phyloP scores from a whole-genome alignment of 2,329 filamentous ascomycete genomes.

The Didymella glomerata region DNA sequence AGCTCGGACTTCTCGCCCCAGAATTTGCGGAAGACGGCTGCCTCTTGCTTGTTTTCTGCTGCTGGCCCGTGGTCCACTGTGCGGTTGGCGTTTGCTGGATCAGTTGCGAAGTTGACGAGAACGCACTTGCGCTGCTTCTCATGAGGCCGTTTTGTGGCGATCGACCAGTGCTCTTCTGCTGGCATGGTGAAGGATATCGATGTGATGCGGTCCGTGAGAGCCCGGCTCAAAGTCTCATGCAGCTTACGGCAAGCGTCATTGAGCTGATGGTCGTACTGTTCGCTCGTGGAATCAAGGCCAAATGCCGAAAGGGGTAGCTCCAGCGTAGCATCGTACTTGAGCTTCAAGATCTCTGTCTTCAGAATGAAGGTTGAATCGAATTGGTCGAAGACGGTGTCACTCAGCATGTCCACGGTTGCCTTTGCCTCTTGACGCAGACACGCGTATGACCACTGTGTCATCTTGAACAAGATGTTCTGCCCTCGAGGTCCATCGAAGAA shows the following conservation, averaged over 20 bases:
- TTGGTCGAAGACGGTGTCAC: slow-evolving; percentile 76
- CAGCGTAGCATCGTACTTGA: slow-evolving; percentile 65
- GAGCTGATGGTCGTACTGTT: slow-evolving; percentile 37
- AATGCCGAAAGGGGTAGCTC: slow-evolving; percentile 50
- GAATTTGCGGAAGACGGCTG: slow-evolving; percentile 83
- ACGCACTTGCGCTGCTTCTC: slow-evolving; percentile 54
- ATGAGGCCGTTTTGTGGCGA: slow-evolving; percentile 39
- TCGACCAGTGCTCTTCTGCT: slow-evolving; percentile 46
- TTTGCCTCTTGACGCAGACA: slow-evolving; percentile 77
- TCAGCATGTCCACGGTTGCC: slow-evolving; percentile 76
- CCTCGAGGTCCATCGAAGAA: slow-evolving; percentile 79
- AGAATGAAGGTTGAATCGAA: slow-evolving; percentile 86
- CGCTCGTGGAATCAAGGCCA: slow-evolving; percentile 32
- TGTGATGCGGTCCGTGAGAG: slow-evolving; percentile 77
- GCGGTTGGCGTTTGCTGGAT: slow-evolving; percentile 75
- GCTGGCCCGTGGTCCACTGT: slow-evolving; percentile 87
- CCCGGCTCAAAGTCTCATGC: slow-evolving; percentile 71
- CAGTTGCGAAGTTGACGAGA: slow-evolving; percentile 73
- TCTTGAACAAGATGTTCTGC: slow-evolving; percentile 88
- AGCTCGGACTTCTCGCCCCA: slow-evolving; percentile 96
- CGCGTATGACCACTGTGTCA: slow-evolving; percentile 83
- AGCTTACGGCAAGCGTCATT: slow-evolving; percentile 63
- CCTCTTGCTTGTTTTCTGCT: slow-evolving; percentile 84
- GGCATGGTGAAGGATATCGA: slow-evolving; percentile 61
- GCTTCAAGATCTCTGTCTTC: slow-evolving; percentile 60